phyloP scores from a whole-genome alignment of 495 filamentous ascomycete genomes.

The Aspergillus wentii region DNA sequence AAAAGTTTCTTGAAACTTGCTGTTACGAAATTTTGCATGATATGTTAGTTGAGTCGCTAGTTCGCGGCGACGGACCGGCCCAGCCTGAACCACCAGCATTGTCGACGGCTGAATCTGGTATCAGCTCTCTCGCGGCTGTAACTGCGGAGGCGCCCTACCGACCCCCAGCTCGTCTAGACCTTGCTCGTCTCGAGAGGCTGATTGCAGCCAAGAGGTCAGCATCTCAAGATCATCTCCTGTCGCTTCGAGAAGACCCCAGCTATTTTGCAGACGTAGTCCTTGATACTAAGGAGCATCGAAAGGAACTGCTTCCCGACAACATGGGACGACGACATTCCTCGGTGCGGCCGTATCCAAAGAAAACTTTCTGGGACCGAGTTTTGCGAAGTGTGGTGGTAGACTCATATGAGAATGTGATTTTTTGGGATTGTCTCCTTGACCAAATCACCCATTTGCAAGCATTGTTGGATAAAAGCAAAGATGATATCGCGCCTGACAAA shows the following conservation, averaged over 20 bases:
- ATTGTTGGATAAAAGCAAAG: constrained; percentile 20
- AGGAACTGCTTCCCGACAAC: constrained; percentile 27
- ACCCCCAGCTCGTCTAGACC: constrained; percentile 30
- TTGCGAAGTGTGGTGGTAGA: constrained; percentile 20
- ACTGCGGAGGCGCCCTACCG: constrained; percentile 43
- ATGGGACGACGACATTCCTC: constrained; percentile 21
- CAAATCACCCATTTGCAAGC: constrained; percentile 20
- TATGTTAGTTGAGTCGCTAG: constrained; percentile 10
- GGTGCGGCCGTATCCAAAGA: constrained; percentile 7
- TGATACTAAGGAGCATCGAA: constrained; percentile 36
- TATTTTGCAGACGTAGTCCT: constrained; percentile 39
- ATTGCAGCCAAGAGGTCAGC: constrained; percentile 28
- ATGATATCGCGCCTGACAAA: constrained; percentile 16
- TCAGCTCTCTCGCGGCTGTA: constrained; percentile 24
- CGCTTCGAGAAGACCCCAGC: constrained; percentile 48
- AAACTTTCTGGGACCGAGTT: constrained; percentile 27
- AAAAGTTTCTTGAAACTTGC: constrained; percentile 36
- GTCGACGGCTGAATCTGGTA: constrained; percentile 6
- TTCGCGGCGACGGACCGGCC: constrained; percentile 13
- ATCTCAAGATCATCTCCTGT: constrained; percentile 45
- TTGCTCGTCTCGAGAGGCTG: constrained; percentile 31
- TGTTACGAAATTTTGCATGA: constrained; percentile 39
- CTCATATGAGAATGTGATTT: constrained; percentile 16
- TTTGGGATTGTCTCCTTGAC: constrained; percentile 22
- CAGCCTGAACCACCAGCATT: constrained; percentile 17